These are phyloP conservation scores for Beauveria medogensis DNA, from an alignment of 2,329 filamentous ascomycete genomes.

Conservation along the genomic window DNA sequence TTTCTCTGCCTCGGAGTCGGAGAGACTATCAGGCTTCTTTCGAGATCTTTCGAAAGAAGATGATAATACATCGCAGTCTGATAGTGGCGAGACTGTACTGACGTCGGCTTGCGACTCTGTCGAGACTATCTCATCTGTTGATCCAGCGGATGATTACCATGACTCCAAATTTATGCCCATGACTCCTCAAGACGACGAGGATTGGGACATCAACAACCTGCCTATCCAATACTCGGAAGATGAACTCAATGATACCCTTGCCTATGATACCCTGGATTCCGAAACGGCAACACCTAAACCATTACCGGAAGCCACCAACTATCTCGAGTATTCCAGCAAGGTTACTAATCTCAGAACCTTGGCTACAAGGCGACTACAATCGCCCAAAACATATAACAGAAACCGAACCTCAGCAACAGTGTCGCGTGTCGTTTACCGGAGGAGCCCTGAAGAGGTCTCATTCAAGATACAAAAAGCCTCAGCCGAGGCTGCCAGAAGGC, in stretches of 20 bases:
- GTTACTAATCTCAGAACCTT: slow-evolving; percentile 21
- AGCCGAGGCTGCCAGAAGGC: slow-evolving; percentile 32
- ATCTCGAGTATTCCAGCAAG: slow-evolving; percentile 29
- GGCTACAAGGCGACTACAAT: slow-evolving; percentile 26
- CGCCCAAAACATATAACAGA: slow-evolving; percentile 26
- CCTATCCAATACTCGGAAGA: slow-evolving; percentile 33
- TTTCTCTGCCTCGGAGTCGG: slow-evolving; percentile 43
- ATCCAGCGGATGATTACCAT: slow-evolving; percentile 21
- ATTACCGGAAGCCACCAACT: slow-evolving; percentile 26
- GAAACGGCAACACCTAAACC: slow-evolving; percentile 38
- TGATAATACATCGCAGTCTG: slow-evolving; percentile 38
- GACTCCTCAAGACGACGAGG: slow-evolving; percentile 20
- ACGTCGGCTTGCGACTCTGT: slow-evolving; percentile 39
- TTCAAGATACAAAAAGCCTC: slow-evolving; percentile 42
- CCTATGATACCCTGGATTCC: slow-evolving; percentile 29
- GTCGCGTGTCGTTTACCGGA: slow-evolving; percentile 25
- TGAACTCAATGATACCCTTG: slow-evolving; percentile 25
- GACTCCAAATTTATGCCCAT: slow-evolving; percentile 14
- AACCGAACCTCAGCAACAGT: slow-evolving; percentile 20
- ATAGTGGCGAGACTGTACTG: slow-evolving; percentile 35
- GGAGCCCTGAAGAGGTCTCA: slow-evolving; percentile 37
- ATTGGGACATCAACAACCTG: slow-evolving; percentile 28
- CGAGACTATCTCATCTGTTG: slow-evolving; percentile 29
- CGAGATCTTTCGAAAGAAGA: slow-evolving; percentile 24
- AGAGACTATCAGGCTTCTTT: slow-evolving; percentile 22